A percentile compares a stretch with the other conserved stretches of the same genome.
Evolutionary conservation across 1,284 basidiomycete genomes (phyloP).

Genomic region (Mycena citricolor): DNA sequence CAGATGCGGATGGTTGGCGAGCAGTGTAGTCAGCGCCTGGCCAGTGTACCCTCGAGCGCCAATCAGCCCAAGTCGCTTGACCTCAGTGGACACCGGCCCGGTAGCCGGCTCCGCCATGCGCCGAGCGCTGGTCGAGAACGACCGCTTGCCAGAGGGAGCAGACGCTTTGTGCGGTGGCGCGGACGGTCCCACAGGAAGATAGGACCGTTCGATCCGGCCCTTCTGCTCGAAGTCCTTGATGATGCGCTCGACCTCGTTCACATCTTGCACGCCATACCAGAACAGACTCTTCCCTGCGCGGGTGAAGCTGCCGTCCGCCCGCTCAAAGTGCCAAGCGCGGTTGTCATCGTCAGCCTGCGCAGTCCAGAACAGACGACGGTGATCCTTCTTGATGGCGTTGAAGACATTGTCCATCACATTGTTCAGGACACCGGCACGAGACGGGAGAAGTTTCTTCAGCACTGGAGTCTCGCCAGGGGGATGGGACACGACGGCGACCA

Average conservation of each 20-base stretch:
- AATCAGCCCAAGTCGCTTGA: conserved; percentile 91
- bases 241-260: conserved; percentile 87
- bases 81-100: conserved; percentile 42
- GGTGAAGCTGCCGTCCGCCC: conserved; percentile 96
- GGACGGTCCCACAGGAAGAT: conserved; percentile 87
- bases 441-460: conserved; percentile 89
- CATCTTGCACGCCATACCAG: conserved; percentile 96
- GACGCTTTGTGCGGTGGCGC: conserved; percentile 60
- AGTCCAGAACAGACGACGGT: conserved; percentile 96
- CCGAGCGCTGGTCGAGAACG: conserved; percentile 78
- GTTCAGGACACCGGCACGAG: conserved; percentile 88
- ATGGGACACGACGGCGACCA: conserved; percentile 91
- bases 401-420: conserved; percentile 98
- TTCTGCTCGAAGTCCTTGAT: conserved; percentile 85
- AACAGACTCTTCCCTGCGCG: conserved; percentile 91
- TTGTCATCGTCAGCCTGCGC: conserved; percentile 94
- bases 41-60: conserved; percentile 97
- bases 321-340: conserved; percentile 98
- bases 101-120: conserved; percentile 42
- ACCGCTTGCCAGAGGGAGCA: conserved; percentile 38
- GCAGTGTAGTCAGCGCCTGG: conserved; percentile 83
- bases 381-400: conserved; percentile 92
- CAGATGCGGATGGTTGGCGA: conserved; percentile 86
- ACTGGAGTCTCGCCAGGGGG: conserved; percentile 89
- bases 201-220: conserved; percentile 84